Evolutionary conservation across 345 rosid species (phyloP).

Genomic region (Eucalyptus marginata): DNA sequence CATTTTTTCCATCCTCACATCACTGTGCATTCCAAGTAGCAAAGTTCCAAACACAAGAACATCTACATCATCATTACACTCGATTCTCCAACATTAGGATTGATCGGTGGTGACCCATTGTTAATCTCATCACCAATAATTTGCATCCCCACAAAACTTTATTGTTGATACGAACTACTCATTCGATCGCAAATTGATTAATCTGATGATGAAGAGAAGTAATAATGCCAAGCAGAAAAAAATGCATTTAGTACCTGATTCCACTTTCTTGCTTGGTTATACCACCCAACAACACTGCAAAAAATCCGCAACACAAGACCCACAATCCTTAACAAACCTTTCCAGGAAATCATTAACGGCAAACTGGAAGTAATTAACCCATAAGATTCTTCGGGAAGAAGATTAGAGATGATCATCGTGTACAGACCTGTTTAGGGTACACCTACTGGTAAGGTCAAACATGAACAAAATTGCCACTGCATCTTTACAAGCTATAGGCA

Average conservation of each 20-base stretch:
- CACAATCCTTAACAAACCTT: background rate
- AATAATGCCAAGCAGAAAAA: background rate
- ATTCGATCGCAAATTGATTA: background rate
- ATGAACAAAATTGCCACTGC: constrained; percentile 90
- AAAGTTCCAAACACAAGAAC: background rate
- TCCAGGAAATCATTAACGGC: background rate
- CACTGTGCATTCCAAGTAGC: background rate
- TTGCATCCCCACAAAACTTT: background rate
- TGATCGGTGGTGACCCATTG: background rate
- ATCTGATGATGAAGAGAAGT: background rate
- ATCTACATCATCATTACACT: background rate
- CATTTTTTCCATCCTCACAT: background rate
- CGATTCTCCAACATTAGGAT: background rate
- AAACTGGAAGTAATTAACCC: background rate
- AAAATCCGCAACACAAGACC: background rate
- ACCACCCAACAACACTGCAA: constrained; percentile 77
- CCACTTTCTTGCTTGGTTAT: constrained; percentile 87
- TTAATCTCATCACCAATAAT: background rate
- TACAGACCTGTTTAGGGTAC: constrained; percentile 77
- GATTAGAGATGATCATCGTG: background rate
- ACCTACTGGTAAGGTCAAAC: constrained; percentile 97
- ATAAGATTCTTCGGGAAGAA: background rate
- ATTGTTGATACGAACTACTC: background rate
- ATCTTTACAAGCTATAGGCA: constrained; percentile 94
- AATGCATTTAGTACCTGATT: constrained; percentile 45